phyloP scores from a whole-genome alignment of 1,284 basidiomycete species.

The Moesziomyces antarcticus region DNA sequence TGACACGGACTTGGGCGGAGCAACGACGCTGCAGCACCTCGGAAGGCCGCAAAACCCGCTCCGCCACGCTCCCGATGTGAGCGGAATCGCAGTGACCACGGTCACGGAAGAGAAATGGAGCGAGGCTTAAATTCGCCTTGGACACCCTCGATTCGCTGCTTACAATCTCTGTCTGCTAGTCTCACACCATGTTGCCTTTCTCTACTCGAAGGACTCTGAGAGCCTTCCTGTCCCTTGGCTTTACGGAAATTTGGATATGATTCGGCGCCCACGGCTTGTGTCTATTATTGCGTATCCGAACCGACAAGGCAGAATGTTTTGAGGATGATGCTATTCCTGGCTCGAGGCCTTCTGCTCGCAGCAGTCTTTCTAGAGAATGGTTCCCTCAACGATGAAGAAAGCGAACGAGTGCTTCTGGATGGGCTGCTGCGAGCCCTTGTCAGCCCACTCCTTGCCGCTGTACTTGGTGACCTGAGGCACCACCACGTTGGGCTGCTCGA shows the following conservation, averaged over 20 bases:
- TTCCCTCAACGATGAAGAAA: constrained; percentile 41
- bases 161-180: too few relatives aligned
- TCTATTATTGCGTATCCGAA: too few relatives aligned
- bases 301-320: too few relatives aligned
- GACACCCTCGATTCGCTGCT: not conserved
- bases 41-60: constrained; percentile 17
- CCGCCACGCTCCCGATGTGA: constrained; percentile 19
- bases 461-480: constrained; percentile 25
- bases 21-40: not conserved
- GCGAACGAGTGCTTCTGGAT: constrained; percentile 39
- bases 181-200: too few relatives aligned
- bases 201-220: too few relatives aligned
- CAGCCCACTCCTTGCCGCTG: constrained; percentile 24
- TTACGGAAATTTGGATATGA: too few relatives aligned
- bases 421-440: constrained; percentile 9
- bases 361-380: not conserved
- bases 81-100: constrained; percentile 24
- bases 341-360: too few relatives aligned
- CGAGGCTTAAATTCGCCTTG: constrained; percentile 1
- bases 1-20: not conserved
- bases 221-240: too few relatives aligned
- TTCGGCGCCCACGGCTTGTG: too few relatives aligned
- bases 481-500: constrained; percentile 35
- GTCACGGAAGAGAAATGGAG: constrained; percentile 32
- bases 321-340: too few relatives aligned